phyloP scores from a whole-genome alignment of 495 filamentous ascomycete species.

The Lichenothelia convexa region DNA sequence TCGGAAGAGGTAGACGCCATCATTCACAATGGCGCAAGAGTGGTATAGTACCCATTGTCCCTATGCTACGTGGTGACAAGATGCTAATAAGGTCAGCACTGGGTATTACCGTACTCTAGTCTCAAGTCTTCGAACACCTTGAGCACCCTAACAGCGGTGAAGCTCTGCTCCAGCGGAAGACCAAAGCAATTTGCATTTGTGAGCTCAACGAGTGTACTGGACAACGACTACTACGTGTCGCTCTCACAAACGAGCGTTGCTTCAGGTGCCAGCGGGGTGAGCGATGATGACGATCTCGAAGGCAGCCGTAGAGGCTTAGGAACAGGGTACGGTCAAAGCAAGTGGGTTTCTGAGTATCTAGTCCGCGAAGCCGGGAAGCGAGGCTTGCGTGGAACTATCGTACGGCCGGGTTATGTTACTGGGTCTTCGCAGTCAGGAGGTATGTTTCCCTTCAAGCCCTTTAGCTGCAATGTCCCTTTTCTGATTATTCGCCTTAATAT shows the following conservation, averaged over 20 bases:
- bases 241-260: slow-evolving; percentile 43
- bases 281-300: slow-evolving; percentile 46
- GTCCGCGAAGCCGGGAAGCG: slow-evolving; percentile 60
- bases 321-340: slow-evolving; percentile 84
- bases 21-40: slow-evolving; percentile 72
- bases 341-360: slow-evolving; percentile 71
- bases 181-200: slow-evolving; percentile 72
- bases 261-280: slow-evolving; percentile 33
- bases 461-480: not conserved
- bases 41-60: too few relatives aligned
- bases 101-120: slow-evolving; percentile 64
- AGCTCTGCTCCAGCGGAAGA: slow-evolving; percentile 56
- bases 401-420: slow-evolving; percentile 75
- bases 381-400: slow-evolving; percentile 55
- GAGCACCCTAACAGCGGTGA: slow-evolving; percentile 58
- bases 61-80: slow-evolving; percentile 33
- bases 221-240: slow-evolving; percentile 60
- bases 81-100: too few relatives aligned
- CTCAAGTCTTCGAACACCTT: slow-evolving; percentile 65
- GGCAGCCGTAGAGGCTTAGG: slow-evolving; percentile 46
- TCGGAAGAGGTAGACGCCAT: slow-evolving; percentile 52
- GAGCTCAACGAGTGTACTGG: slow-evolving; percentile 69
- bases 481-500: not conserved
- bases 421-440: slow-evolving; percentile 54
- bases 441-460: slow-evolving; percentile 7